A percentile compares a stretch with the other conserved stretches of the same genome.
Evolutionary conservation across 176 grass and related monocot species (phyloP).

Genomic region (Ananas comosus): DNA sequence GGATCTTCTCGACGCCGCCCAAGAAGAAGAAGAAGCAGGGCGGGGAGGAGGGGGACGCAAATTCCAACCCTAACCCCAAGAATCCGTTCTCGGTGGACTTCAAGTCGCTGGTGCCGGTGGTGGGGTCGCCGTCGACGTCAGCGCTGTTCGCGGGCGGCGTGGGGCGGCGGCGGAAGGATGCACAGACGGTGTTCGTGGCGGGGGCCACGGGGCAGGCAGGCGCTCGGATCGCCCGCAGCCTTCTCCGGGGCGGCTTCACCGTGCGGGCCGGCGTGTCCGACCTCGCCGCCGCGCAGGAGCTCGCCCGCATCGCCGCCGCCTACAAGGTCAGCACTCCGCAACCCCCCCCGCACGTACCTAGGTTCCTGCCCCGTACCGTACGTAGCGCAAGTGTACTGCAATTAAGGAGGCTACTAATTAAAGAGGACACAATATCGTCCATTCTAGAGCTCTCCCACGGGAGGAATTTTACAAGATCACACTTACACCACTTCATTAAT

Average conservation of each 20-base stretch:
- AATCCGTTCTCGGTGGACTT: conserved; percentile 49
- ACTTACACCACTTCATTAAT: too few relatives aligned
- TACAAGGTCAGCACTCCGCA: conserved; percentile 38
- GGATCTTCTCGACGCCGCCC: conserved; percentile 5
- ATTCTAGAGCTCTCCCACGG: too few relatives aligned
- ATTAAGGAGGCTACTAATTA: too few relatives aligned
- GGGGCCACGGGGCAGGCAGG: conserved; percentile 79
- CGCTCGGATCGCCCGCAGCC: conserved; percentile 54
- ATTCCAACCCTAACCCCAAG: too few relatives aligned
- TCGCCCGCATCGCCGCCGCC: conserved; percentile 50
- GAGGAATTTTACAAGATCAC: too few relatives aligned
- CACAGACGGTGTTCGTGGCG: conserved; percentile 67
- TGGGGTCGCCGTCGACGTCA: conserved; percentile 21
- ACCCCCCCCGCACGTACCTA: neutral
- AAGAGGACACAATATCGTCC: too few relatives aligned
- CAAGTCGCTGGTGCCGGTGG: conserved; percentile 54
- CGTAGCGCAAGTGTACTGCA: too few relatives aligned
- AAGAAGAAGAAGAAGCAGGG: conserved; percentile 34
- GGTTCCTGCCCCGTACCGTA: neutral
- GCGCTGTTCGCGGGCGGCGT: conserved; percentile 32
- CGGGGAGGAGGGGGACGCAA: neutral
- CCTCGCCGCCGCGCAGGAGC: conserved; percentile 58
- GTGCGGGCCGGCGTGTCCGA: conserved; percentile 76
- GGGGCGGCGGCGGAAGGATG: conserved; percentile 48
- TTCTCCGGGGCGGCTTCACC: conserved; percentile 64